These are phyloP conservation scores for Calonectria pauciramosa DNA, from an alignment of 2,329 filamentous ascomycete genomes.

Conservation along the genomic window DNA sequence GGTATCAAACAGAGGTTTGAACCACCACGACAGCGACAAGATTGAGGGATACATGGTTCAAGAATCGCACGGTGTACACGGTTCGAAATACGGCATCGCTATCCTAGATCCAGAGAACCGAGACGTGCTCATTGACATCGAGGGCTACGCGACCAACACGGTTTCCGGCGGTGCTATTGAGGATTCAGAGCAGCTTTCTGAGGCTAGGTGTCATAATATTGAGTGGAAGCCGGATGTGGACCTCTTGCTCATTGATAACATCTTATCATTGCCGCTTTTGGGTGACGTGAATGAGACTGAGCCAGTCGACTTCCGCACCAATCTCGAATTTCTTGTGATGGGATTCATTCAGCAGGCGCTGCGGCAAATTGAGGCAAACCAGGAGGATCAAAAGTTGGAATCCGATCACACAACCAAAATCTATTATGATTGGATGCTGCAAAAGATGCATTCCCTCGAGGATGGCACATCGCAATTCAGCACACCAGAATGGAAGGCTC, in stretches of 20 bases:
- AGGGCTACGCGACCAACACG: background rate
- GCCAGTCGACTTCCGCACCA: background rate
- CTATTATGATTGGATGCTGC: background rate
- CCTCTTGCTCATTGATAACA: background rate
- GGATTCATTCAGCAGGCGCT: background rate
- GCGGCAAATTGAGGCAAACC: background rate
- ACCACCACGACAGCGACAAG: background rate
- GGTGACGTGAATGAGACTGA: background rate
- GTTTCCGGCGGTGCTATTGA: background rate
- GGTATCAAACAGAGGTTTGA: background rate
- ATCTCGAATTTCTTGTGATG: background rate
- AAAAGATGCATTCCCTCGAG: background rate
- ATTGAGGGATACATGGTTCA: background rate
- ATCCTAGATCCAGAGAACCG: background rate
- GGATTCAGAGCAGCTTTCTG: background rate
- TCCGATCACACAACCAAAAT: background rate
- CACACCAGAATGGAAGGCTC: background rate
- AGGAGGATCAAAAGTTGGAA: too few species aligned
- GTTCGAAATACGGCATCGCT: background rate
- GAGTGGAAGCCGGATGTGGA: background rate
- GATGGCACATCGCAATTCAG: background rate
- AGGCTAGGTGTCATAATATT: background rate
- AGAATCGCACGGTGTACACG: background rate
- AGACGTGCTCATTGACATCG: background rate
- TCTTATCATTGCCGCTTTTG: background rate